phyloP scores from a whole-genome alignment of 2,329 filamentous ascomycete species.

The Cladophialophora bantiana region DNA sequence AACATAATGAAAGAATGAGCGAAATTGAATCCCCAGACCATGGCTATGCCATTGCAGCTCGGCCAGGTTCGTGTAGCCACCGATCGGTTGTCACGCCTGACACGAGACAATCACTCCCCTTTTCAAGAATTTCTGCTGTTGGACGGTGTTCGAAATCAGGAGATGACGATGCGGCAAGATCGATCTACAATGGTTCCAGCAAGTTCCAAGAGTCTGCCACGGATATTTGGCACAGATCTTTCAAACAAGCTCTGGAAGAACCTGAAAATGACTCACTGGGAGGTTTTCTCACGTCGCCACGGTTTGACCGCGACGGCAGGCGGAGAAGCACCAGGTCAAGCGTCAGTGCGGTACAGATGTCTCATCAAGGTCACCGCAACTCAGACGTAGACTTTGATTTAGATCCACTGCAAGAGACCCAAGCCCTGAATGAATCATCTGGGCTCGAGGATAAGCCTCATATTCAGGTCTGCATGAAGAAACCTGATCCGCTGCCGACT shows the following conservation, averaged over 20 bases:
- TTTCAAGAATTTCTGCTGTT: conserved; percentile 1
- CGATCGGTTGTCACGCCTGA: conserved; percentile 1
- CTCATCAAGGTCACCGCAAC: neutral
- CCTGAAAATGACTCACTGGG: conserved; percentile 23
- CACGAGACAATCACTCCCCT: conserved; percentile 1
- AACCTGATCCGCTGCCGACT: conserved; percentile 13
- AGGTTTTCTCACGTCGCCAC: conserved; percentile 32
- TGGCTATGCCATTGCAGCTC: neutral
- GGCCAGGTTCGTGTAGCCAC: conserved; percentile 1
- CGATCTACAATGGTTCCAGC: neutral
- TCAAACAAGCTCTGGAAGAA: conserved; percentile 27
- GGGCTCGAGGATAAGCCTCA: neutral
- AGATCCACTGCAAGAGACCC: neutral
- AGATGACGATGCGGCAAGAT: neutral
- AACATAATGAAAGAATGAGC: conserved; percentile 29
- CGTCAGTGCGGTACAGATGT: conserved; percentile 18
- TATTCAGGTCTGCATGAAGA: conserved; percentile 18
- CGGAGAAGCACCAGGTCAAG: conserved; percentile 28
- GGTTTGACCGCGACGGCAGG: conserved; percentile 34
- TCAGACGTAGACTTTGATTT: conserved; percentile 1
- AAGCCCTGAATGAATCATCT: neutral
- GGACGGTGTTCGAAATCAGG: conserved; percentile 3
- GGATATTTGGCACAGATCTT: conserved; percentile 32
- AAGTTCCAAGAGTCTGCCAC: conserved; percentile 25
- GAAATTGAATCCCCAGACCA: conserved; percentile 21